A percentile compares a stretch with the other conserved stretches of the same genome.
These are phyloP conservation scores for Phytophthora capsici DNA, from an alignment of 352 stramenopile genomes.

Conservation along the genomic window DNA sequence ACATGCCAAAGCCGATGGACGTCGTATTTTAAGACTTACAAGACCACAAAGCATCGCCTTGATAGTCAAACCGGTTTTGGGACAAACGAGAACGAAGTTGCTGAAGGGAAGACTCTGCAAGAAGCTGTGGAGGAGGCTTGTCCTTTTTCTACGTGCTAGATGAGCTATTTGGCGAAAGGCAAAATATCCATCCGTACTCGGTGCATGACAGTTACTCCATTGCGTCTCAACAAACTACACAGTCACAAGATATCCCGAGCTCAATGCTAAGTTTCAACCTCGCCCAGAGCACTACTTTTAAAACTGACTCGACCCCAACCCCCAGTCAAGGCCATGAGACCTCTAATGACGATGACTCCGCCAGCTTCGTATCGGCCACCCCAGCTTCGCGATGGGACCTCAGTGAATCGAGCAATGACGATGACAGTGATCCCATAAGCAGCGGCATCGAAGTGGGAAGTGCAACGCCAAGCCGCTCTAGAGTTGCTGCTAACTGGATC, in stretches of 20 bases:
- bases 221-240: background rate
- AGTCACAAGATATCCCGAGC: background rate
- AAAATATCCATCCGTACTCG: slow-evolving; percentile 3
- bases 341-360: no score
- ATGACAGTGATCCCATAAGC: no score
- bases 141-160: slow-evolving; percentile 1
- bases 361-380: no score
- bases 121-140: slow-evolving; percentile 3
- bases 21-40: slow-evolving; percentile 10
- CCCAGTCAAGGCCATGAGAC: no score
- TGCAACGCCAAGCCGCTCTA: no score
- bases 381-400: no score
- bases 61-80: slow-evolving; percentile 8
- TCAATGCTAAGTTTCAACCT: background rate
- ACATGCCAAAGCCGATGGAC: slow-evolving; percentile 7
- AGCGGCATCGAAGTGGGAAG: no score
- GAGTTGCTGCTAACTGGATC: no score
- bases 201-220: background rate
- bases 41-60: slow-evolving; percentile 4
- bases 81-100: background rate
- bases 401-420: no score
- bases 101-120: slow-evolving; percentile 3
- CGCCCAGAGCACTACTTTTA: background rate
- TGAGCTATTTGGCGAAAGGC: background rate
- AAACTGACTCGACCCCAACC: no score